phyloP scores from a whole-genome alignment of 1,284 basidiomycete genomes.

The Sporisorium reilianum region DNA sequence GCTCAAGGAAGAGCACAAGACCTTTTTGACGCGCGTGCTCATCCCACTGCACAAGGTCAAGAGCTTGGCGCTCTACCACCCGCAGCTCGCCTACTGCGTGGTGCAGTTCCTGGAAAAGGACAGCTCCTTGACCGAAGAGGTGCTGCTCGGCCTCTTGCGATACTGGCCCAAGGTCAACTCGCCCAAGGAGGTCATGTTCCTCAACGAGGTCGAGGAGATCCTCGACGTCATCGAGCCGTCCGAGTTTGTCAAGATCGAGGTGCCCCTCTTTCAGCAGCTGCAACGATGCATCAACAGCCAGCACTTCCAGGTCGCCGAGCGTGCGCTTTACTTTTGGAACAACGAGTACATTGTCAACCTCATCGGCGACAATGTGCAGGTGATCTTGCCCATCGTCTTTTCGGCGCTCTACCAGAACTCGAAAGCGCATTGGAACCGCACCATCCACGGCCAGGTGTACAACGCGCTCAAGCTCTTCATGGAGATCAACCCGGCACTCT shows the following conservation, averaged over 20 bases:
- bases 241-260: slow-evolving; percentile 97
- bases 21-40: slow-evolving; percentile 93
- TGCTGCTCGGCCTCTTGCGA: slow-evolving; percentile 91
- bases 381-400: slow-evolving; percentile 95
- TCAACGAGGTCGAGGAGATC: slow-evolving; percentile 99
- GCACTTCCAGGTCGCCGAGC: slow-evolving; percentile 84
- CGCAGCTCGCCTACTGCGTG: slow-evolving; percentile 97
- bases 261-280: slow-evolving; percentile 92
- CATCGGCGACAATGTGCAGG: slow-evolving; percentile 93
- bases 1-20: slow-evolving; percentile 99
- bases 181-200: slow-evolving; percentile 99
- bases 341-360: slow-evolving; percentile 99
- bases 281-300: slow-evolving; percentile 98
- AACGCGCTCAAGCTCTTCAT: slow-evolving; percentile 98
- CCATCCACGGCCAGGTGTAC: slow-evolving; percentile 99
- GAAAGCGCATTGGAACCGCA: slow-evolving; percentile 97
- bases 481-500: slow-evolving; percentile 97
- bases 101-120: slow-evolving; percentile 99
- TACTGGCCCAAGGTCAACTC: slow-evolving; percentile 99
- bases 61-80: slow-evolving; percentile 94
- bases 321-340: slow-evolving; percentile 72
- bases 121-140: slow-evolving; percentile 89
- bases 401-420: slow-evolving; percentile 97
- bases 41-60: slow-evolving; percentile 98
- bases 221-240: slow-evolving; percentile 96